A percentile compares a stretch with the other conserved stretches of the same genome.
Evolutionary conservation across 1,139 yeast species (phyloP).

Genomic region (Taphrina wiesneri): DNA sequence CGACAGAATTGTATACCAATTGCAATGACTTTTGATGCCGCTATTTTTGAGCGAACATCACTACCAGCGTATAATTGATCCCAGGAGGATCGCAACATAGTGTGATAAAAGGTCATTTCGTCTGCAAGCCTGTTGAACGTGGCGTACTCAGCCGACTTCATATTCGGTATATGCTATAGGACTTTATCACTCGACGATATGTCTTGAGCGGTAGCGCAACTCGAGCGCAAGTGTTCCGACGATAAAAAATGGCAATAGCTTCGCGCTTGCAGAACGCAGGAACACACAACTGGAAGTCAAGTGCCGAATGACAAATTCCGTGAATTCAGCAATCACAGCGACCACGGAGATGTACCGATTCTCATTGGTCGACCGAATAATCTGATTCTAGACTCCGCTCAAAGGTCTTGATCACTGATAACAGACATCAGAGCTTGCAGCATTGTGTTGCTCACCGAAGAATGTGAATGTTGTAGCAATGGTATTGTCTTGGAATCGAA

Average conservation of each 20-base stretch:
- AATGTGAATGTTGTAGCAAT: too few relatives aligned
- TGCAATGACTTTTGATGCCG: not conserved
- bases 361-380: not conserved
- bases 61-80: not conserved
- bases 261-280: too few relatives aligned
- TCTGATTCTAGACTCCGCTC: not conserved
- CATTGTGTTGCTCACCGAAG: not conserved
- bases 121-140: conserved; percentile 4
- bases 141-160: not conserved
- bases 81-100: not conserved
- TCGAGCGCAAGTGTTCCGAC: too few relatives aligned
- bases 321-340: not conserved
- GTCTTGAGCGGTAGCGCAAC: too few relatives aligned
- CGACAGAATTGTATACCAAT: not conserved
- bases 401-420: too few relatives aligned
- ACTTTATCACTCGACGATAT: too few relatives aligned
- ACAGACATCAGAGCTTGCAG: too few relatives aligned
- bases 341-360: not conserved
- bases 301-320: not conserved
- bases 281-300: not conserved
- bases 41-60: not conserved
- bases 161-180: too few relatives aligned
- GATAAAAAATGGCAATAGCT: too few relatives aligned
- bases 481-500: too few relatives aligned
- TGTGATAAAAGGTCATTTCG: not conserved